Conservation (phyloP, 495 filamentous ascomycete species). For the Penicillium arizonense region DNA sequence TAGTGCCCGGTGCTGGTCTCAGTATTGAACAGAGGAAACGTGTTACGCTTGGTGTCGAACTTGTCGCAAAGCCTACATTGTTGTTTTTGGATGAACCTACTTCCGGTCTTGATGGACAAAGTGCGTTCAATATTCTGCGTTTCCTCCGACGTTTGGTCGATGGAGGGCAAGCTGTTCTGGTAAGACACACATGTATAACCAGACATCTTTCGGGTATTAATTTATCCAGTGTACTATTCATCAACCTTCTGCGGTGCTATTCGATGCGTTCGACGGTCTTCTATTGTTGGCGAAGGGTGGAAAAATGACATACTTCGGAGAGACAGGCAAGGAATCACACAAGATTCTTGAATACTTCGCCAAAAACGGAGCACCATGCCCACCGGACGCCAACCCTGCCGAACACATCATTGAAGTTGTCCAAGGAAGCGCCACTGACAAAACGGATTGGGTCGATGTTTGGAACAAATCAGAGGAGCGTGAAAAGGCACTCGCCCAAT, state of each 20-base stretch:
- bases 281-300: constrained; percentile 53
- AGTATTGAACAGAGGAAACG: constrained; percentile 88
- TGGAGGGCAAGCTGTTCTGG: constrained; percentile 80
- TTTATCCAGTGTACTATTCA: constrained; percentile 72
- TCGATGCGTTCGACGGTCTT: constrained; percentile 50
- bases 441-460: constrained; percentile 46
- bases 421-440: constrained; percentile 29
- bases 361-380: constrained; percentile 49
- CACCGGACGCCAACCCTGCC: constrained; percentile 53
- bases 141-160: constrained; percentile 82
- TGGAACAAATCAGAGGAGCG: constrained; percentile 57
- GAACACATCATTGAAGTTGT: constrained; percentile 57
- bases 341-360: constrained; percentile 55
- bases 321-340: constrained; percentile 61
- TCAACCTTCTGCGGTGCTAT: constrained; percentile 74
- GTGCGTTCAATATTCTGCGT: constrained; percentile 62
- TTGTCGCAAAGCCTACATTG: constrained; percentile 63
- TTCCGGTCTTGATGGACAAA: constrained; percentile 62
- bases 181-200: constrained; percentile 4
- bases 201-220: constrained; percentile 5
- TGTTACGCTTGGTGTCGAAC: constrained; percentile 80
- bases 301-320: constrained; percentile 56
- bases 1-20: constrained; percentile 65
- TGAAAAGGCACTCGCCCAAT: constrained; percentile 57
- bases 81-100: constrained; percentile 68